Percentiles rank a stretch among this genome's conserved stretches.
phyloP scores from a whole-genome alignment of 331 rosid genomes.

The Cydonia oblonga region DNA sequence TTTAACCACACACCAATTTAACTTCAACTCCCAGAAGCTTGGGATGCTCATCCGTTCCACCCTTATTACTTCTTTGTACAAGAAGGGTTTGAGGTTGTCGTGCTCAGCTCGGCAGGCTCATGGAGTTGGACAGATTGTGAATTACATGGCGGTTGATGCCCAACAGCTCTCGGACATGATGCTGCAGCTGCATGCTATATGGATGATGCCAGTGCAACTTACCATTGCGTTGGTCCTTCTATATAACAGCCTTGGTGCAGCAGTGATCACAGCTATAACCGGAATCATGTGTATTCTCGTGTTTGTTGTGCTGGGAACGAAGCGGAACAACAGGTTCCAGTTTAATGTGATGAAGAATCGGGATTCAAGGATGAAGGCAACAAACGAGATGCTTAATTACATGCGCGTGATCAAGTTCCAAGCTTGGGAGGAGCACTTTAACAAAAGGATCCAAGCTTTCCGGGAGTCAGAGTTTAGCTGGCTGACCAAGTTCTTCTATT shows the following conservation, averaged over 20 bases:
- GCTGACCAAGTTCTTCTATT: constrained; percentile 69
- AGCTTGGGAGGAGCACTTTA: constrained; percentile 90
- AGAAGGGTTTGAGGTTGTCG: constrained; percentile 60
- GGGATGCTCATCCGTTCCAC: constrained; percentile 81
- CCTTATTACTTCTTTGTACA: constrained; percentile 64
- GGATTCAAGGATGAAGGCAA: constrained; percentile 78
- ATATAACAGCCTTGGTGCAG: constrained; percentile 37
- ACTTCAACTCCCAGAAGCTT: constrained; percentile 73
- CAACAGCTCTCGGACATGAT: constrained; percentile 90
- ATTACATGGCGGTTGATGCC: constrained; percentile 88
- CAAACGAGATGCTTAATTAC: constrained; percentile 91
- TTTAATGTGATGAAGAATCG: constrained; percentile 65
- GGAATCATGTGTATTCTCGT: constrained; percentile 32
- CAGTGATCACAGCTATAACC: constrained; percentile 32
- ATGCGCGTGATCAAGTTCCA: constrained; percentile 94
- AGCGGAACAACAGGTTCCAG: constrained; percentile 48
- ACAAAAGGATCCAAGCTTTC: constrained; percentile 43
- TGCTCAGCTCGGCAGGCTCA: constrained; percentile 72
- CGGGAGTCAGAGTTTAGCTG: constrained; percentile 58
- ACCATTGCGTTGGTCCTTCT: constrained; percentile 44
- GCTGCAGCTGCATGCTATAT: constrained; percentile 64
- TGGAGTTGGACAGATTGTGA: constrained; percentile 83
- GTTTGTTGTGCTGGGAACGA: constrained; percentile 34
- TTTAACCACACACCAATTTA: constrained; percentile 60
- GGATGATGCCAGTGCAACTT: constrained; percentile 88